Evolutionary conservation across 2,329 filamentous ascomycete genomes (phyloP).

Genomic region (Phoma sp.): DNA sequence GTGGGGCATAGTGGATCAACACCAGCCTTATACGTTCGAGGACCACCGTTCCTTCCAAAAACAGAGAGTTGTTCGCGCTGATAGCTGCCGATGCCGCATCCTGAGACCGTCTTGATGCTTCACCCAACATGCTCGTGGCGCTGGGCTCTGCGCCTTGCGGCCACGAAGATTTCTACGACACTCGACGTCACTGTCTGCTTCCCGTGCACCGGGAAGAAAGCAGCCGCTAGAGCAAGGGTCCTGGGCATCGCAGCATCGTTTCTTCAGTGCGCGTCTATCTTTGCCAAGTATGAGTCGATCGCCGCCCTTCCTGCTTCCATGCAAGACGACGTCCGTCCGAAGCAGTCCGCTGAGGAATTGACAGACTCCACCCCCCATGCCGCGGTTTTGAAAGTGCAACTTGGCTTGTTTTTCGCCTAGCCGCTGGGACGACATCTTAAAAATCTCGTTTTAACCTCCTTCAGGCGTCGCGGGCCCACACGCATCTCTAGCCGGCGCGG

Average conservation of each 20-base stretch:
- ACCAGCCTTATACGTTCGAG: conserved; percentile 15
- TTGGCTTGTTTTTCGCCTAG: conserved; percentile 9
- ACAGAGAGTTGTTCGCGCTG: background rate
- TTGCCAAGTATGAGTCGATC: conserved; percentile 6
- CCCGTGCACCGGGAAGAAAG: background rate
- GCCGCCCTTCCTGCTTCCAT: conserved; percentile 6
- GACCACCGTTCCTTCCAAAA: background rate
- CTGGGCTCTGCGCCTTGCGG: background rate
- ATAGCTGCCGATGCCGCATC: background rate
- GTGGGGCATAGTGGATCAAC: conserved; percentile 11
- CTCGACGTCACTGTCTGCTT: conserved; percentile 6
- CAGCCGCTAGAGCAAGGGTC: conserved; percentile 7
- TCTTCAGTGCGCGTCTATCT: conserved; percentile 1
- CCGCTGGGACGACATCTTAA: conserved; percentile 14
- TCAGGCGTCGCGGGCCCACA: conserved; percentile 13
- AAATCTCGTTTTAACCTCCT: conserved; percentile 18
- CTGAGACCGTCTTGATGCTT: background rate
- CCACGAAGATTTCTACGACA: background rate
- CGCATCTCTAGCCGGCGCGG: conserved; percentile 3
- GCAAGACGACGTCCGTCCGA: conserved; percentile 17
- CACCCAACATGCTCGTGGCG: background rate
- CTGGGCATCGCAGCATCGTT: conserved; percentile 1
- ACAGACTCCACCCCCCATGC: background rate
- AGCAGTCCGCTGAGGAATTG: conserved; percentile 23
- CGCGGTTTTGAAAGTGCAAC: conserved; percentile 4